A percentile compares a stretch with the other conserved stretches of the same genome.
phyloP scores from a whole-genome alignment of 2,329 filamentous ascomycete species.

The Aspergillus sp. region DNA sequence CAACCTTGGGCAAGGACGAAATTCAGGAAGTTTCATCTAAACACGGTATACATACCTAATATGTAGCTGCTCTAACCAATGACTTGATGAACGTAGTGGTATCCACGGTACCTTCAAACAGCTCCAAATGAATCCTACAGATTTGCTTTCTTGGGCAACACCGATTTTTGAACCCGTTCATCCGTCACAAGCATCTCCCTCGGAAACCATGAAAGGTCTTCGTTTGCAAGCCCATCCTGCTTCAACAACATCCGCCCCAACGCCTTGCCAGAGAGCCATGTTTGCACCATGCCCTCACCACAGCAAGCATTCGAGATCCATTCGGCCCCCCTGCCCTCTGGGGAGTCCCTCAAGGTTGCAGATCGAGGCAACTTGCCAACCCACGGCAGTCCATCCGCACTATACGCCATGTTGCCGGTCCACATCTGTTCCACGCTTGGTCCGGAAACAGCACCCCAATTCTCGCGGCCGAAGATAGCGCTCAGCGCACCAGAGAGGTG shows the following conservation, averaged over 20 bases:
- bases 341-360: conserved; percentile 9
- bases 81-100: no score
- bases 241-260: conserved; percentile 23
- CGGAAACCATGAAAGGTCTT: conserved; percentile 27
- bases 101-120: no score
- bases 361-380: conserved; percentile 43
- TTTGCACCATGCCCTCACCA: conserved; percentile 32
- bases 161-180: conserved; percentile 17
- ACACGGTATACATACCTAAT: no score
- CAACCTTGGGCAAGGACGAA: no score
- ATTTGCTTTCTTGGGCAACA: conserved; percentile 6
- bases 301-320: conserved; percentile 29
- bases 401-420: conserved; percentile 49
- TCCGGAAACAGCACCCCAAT: conserved; percentile 21
- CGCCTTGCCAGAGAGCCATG: conserved; percentile 29
- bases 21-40: no score
- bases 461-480: conserved; percentile 22
- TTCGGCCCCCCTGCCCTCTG: conserved; percentile 13
- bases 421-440: conserved; percentile 25
- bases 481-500: conserved; percentile 25
- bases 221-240: conserved; percentile 9
- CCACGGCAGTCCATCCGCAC: conserved; percentile 49
- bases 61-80: no score
- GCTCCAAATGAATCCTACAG: no score
- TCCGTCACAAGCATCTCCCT: conserved; percentile 27